A percentile compares a stretch with the other conserved stretches of the same genome.
Evolutionary conservation across 2,329 filamentous ascomycete species (phyloP).

Genomic region (Penicillium sp.): DNA sequence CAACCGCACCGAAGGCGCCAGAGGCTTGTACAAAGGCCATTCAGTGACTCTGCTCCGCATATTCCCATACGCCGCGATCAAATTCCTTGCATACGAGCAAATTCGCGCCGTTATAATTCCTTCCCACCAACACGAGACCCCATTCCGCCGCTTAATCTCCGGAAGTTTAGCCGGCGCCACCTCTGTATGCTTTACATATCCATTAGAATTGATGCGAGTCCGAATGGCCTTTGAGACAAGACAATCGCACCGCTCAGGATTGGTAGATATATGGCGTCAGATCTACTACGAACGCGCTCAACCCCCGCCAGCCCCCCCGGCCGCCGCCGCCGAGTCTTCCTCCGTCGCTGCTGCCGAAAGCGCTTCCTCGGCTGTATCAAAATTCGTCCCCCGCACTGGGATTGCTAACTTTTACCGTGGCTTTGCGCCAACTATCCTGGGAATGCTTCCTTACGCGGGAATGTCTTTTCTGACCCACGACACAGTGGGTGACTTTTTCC

Average conservation of each 20-base stretch:
- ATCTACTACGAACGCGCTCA: constrained; percentile 77
- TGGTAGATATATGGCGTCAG: constrained; percentile 74
- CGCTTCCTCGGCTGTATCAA: constrained; percentile 44
- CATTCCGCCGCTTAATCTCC: constrained; percentile 61
- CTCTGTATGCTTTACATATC: constrained; percentile 94
- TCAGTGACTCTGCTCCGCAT: constrained; percentile 91
- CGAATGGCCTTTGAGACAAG: constrained; percentile 94
- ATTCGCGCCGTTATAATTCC: constrained; percentile 78
- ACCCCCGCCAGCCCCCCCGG: constrained; percentile 27
- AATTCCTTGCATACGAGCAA: constrained; percentile 97
- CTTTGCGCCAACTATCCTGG: constrained; percentile 83
- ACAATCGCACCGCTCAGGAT: constrained; percentile 64
- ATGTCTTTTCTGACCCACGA: constrained; percentile 96
- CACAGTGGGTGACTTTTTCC: constrained; percentile 79
- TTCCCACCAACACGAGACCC: constrained; percentile 71
- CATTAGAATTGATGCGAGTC: constrained; percentile 87
- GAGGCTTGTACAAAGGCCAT: constrained; percentile 87
- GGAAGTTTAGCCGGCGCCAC: constrained; percentile 66
- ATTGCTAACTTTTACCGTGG: constrained; percentile 92
- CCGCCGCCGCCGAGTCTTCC: constrained; percentile 33
- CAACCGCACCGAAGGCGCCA: constrained; percentile 67
- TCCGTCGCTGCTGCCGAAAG: constrained; percentile 40
- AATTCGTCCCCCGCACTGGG: constrained; percentile 63
- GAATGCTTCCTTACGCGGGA: constrained; percentile 96
- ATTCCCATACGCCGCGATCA: constrained; percentile 96